Evolutionary conservation across 2,329 filamentous ascomycete genomes (phyloP).

Genomic region (Hypoxylon sp.): DNA sequence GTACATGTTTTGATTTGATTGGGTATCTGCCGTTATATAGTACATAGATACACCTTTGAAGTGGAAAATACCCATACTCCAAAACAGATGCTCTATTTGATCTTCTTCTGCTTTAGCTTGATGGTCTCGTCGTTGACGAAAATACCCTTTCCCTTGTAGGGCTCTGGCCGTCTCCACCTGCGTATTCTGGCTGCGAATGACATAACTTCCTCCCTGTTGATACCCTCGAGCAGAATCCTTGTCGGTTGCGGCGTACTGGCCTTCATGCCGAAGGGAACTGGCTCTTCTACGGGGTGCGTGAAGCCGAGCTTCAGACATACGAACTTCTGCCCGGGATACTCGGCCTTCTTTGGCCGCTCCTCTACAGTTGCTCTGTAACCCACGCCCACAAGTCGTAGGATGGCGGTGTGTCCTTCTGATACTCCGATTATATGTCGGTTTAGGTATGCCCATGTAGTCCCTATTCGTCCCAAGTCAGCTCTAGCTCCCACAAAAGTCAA

Average conservation of each 20-base stretch:
- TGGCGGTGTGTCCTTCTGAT: constrained; percentile 94
- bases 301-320: constrained; percentile 96
- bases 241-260: constrained; percentile 93
- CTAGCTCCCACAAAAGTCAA: constrained; percentile 2
- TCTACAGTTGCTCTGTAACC: constrained; percentile 94
- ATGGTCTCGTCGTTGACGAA: constrained; percentile 99
- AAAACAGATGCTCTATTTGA: constrained; percentile 71
- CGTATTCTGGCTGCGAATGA: constrained; percentile 91
- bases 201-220: constrained; percentile 88
- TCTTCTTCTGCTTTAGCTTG: constrained; percentile 98
- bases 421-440: constrained; percentile 94
- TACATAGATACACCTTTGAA: constrained; percentile 48
- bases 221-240: constrained; percentile 88
- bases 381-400: constrained; percentile 93
- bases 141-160: constrained; percentile 99
- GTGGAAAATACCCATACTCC: constrained; percentile 15
- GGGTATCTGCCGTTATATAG: constrained; percentile 49
- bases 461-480: constrained; percentile 63
- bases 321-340: constrained; percentile 87
- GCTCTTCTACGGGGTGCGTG: constrained; percentile 94
- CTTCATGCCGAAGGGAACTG: constrained; percentile 84
- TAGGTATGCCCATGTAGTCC: constrained; percentile 90
- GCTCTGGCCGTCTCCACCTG: constrained; percentile 91
- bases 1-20: constrained; percentile 47
- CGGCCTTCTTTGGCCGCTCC: constrained; percentile 77